A percentile compares a stretch with the other conserved stretches of the same genome.
phyloP scores from a whole-genome alignment of 768 basidiomycete species.

The Phlebiopsis flavidoalba region DNA sequence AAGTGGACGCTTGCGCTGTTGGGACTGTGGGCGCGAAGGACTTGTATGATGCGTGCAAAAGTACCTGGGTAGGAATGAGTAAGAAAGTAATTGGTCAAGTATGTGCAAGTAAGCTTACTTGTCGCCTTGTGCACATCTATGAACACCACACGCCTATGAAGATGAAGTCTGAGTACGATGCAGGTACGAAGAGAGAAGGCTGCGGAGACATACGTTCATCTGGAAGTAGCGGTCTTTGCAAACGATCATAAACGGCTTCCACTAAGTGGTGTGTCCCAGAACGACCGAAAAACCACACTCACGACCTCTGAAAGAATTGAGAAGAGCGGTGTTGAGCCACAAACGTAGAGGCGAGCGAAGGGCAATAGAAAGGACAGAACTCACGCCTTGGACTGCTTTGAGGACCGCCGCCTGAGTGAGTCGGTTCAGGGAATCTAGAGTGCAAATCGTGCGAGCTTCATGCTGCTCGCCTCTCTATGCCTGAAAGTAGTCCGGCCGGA shows the following conservation, averaged over 20 bases:
- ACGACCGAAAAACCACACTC: no score
- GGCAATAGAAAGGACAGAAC: conserved; percentile 37
- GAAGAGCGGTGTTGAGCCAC: background rate
- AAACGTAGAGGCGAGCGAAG: conserved; percentile 3
- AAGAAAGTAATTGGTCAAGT: conserved; percentile 13
- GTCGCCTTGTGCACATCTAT: conserved; percentile 83
- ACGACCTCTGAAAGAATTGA: conserved; percentile 71
- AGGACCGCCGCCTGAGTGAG: conserved; percentile 92
- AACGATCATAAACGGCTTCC: conserved; percentile 92
- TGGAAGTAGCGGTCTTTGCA: conserved; percentile 92
- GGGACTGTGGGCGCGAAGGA: conserved; percentile 54
- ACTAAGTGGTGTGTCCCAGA: conserved; percentile 93
- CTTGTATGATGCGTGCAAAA: conserved; percentile 75
- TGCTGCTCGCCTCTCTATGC: conserved; percentile 89
- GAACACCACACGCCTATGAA: conserved; percentile 70
- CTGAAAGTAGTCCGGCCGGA: conserved; percentile 90
- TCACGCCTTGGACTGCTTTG: conserved; percentile 91
- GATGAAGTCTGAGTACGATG: background rate
- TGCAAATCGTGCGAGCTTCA: conserved; percentile 88
- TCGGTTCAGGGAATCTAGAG: conserved; percentile 84
- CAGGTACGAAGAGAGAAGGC: conserved; percentile 43
- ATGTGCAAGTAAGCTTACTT: conserved; percentile 47
- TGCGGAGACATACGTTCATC: conserved; percentile 73
- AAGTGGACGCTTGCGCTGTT: conserved; percentile 2
- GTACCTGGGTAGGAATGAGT: conserved; percentile 47